phyloP scores from a whole-genome alignment of 805 yeast species.

The Grigorovia transvaalensis region DNA sequence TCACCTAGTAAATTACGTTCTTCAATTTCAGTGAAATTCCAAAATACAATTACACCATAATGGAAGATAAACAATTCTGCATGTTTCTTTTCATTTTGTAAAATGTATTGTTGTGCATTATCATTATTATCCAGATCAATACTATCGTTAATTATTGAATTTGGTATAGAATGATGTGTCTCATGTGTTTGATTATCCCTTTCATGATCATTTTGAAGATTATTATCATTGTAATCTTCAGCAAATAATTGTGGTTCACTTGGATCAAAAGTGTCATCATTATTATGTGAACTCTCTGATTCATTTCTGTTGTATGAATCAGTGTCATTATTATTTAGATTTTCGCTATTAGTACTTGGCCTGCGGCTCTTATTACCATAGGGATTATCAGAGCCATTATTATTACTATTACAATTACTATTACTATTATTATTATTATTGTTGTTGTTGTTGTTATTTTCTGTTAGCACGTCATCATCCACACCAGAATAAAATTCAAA shows the following conservation, averaged over 20 bases:
- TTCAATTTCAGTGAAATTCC: constrained; percentile 90
- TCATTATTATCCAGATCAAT: neutral
- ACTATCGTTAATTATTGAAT: neutral
- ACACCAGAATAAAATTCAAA: constrained; percentile 83
- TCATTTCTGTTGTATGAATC: neutral
- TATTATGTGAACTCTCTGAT: constrained; percentile 14
- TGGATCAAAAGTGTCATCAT: constrained; percentile 65
- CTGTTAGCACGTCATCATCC: constrained; percentile 44
- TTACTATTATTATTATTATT: constrained; percentile 32
- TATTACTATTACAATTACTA: constrained; percentile 2
- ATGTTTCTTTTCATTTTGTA: constrained; percentile 25
- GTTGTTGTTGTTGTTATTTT: constrained; percentile 10
- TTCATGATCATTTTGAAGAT: neutral
- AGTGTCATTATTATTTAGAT: neutral
- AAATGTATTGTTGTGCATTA: neutral
- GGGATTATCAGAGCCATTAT: neutral
- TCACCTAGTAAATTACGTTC: constrained; percentile 93
- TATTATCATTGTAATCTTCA: constrained; percentile 21
- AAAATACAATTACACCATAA: constrained; percentile 94
- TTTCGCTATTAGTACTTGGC: neutral
- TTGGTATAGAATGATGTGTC: constrained; percentile 1
- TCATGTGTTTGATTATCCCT: too few species aligned
- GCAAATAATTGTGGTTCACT: constrained; percentile 88
- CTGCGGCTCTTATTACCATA: neutral
- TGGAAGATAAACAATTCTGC: constrained; percentile 85